Conservation (phyloP, 257 asterid species). For the Solanum bulbocastanum region DNA sequence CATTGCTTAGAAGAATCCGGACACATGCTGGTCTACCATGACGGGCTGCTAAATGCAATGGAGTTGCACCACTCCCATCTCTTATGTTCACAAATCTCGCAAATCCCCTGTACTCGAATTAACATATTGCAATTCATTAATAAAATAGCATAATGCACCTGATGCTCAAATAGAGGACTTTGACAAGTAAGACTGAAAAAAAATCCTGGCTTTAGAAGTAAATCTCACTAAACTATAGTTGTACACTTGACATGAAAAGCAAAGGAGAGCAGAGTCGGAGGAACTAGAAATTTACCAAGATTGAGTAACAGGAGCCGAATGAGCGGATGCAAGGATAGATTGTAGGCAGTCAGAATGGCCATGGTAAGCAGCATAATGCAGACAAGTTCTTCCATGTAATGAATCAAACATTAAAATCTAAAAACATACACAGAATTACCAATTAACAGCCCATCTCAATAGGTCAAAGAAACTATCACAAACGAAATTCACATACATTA, state of each 20-base stretch:
- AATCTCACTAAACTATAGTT: neutral
- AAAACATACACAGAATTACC: conserved; percentile 3
- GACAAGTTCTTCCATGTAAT: conserved; percentile 53
- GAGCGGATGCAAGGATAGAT: conserved; percentile 61
- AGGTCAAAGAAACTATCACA: neutral
- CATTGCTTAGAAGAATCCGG: conserved; percentile 44
- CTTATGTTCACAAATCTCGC: conserved; percentile 65
- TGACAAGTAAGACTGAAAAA: neutral
- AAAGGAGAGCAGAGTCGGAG: neutral
- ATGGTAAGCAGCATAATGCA: conserved; percentile 82
- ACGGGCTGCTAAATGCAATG: conserved; percentile 82
- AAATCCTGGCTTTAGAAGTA: neutral
- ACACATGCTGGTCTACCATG: conserved; percentile 58
- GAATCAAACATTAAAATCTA: conserved; percentile 73
- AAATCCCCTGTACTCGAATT: conserved; percentile 53
- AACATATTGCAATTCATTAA: neutral
- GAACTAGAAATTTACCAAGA: conserved; percentile 48
- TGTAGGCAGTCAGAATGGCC: conserved; percentile 74
- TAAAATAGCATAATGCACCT: neutral
- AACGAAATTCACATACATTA: conserved; percentile 33
- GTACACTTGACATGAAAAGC: neutral
- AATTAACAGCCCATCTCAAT: neutral
- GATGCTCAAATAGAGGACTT: neutral
- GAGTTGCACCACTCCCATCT: conserved; percentile 76
- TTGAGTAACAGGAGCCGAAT: conserved; percentile 47